Evolutionary conservation across 768 basidiomycete genomes (phyloP).

Genomic region (Psilocybe cyanescens): DNA sequence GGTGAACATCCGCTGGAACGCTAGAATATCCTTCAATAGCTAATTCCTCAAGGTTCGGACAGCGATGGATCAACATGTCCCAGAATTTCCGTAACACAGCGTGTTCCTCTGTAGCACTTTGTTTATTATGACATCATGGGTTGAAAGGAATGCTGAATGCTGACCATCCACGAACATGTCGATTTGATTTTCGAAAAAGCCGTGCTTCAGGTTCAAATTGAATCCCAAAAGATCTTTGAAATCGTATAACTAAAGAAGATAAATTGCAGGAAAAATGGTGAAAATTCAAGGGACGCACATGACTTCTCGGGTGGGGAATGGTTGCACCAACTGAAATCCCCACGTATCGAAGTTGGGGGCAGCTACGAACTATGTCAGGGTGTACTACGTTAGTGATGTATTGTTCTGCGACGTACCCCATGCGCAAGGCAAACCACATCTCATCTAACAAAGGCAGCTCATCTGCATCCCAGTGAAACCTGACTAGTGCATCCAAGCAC

Average conservation of each 20-base stretch:
- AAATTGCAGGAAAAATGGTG: conserved; percentile 3
- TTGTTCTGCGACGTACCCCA: conserved; percentile 49
- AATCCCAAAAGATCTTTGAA: conserved; percentile 69
- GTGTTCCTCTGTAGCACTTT: conserved; percentile 44
- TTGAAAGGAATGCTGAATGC: conserved; percentile 17
- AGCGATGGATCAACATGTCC: conserved; percentile 71
- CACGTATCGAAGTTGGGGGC: conserved; percentile 65
- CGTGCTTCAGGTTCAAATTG: conserved; percentile 58
- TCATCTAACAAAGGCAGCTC: conserved; percentile 69
- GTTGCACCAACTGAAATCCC: conserved; percentile 64
- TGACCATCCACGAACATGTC: conserved; percentile 62
- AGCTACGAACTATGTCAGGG: conserved; percentile 42
- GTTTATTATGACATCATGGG: not conserved
- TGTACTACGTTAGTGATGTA: not conserved
- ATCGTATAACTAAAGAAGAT: conserved; percentile 58
- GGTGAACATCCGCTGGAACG: conserved; percentile 57
- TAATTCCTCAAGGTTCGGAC: conserved; percentile 70
- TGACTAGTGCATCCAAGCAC: conserved; percentile 63
- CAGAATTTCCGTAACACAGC: conserved; percentile 59
- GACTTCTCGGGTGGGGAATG: conserved; percentile 60
- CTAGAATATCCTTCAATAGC: conserved; percentile 56
- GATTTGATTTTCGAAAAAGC: conserved; percentile 66
- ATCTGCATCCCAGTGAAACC: conserved; percentile 75
- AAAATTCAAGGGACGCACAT: conserved; percentile 46
- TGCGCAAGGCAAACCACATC: conserved; percentile 78